These are phyloP conservation scores for Eucalyptus regnans DNA, from an alignment of 345 rosid species.

Conservation along the genomic window DNA sequence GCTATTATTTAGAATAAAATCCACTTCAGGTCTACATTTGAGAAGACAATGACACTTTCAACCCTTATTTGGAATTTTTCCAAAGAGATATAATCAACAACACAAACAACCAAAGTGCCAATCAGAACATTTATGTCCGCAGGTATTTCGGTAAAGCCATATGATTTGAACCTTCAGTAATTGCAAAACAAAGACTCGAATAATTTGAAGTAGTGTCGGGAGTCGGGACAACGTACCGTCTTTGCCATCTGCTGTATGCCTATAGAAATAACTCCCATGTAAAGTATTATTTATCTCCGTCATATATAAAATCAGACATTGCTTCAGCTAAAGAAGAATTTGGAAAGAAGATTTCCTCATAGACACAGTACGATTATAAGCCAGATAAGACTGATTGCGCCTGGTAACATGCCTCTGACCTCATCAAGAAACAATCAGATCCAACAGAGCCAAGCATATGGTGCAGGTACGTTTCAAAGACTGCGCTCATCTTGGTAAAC, in stretches of 20 bases:
- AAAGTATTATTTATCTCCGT: neutral
- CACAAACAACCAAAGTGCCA: neutral
- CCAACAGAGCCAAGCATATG: neutral
- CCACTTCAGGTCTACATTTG: fast-evolving
- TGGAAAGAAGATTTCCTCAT: neutral
- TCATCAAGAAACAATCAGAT: neutral
- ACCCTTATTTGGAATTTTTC: neutral
- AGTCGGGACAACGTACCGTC: neutral
- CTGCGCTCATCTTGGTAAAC: neutral
- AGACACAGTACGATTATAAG: neutral
- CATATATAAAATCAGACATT: neutral
- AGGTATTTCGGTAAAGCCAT: neutral
- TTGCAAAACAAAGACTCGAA: neutral
- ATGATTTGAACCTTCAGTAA: neutral
- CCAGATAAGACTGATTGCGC: neutral
- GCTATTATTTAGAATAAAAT: no score
- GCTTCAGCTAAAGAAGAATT: neutral
- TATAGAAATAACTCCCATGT: neutral
- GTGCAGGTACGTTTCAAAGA: neutral
- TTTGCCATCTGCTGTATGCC: neutral
- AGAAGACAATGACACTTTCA: fast-evolving
- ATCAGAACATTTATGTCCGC: neutral
- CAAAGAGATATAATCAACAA: neutral
- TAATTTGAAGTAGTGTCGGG: neutral
- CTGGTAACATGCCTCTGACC: neutral